These are phyloP conservation scores for Tetragonia tetragonoides DNA, from an alignment of 148 eudicot species.

Conservation along the genomic window DNA sequence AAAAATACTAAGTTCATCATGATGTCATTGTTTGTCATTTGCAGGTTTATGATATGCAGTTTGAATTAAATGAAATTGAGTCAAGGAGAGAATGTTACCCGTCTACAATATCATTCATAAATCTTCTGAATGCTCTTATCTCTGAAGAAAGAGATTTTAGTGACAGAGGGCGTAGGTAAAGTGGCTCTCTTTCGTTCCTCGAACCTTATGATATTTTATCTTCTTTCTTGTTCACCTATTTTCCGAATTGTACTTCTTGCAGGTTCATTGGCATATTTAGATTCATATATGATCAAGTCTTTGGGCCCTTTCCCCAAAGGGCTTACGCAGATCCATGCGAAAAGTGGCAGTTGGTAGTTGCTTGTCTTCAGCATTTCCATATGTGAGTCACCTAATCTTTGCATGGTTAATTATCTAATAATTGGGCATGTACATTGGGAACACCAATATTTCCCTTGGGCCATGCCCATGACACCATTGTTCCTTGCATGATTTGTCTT, in stretches of 20 bases:
- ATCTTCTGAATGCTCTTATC: conserved; percentile 81
- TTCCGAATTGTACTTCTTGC: conserved; percentile 28
- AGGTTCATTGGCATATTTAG: conserved; percentile 96
- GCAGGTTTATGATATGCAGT: conserved; percentile 96
- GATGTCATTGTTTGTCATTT: conserved; percentile 13
- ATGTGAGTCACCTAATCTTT: conserved; percentile 47
- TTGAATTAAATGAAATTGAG: conserved; percentile 94
- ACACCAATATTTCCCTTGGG: background rate
- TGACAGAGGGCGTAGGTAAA: conserved; percentile 87
- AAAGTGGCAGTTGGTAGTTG: conserved; percentile 92
- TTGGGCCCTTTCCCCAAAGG: conserved; percentile 93
- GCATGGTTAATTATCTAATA: background rate
- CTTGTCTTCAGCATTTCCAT: conserved; percentile 89
- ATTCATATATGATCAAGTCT: conserved; percentile 88
- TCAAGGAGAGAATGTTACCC: conserved; percentile 95
- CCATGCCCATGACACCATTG: background rate
- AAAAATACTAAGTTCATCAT: background rate
- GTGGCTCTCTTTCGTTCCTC: conserved; percentile 8
- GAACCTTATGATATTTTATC: background rate
- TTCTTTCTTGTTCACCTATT: background rate
- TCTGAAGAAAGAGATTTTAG: conserved; percentile 83
- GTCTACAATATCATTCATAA: conserved; percentile 89
- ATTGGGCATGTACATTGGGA: background rate
- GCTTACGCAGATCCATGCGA: conserved; percentile 90
- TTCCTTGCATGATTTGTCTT: background rate